A percentile compares a stretch with the other conserved stretches of the same genome.
phyloP scores from a whole-genome alignment of 2,329 filamentous ascomycete species.

The Ophiostoma populinum region DNA sequence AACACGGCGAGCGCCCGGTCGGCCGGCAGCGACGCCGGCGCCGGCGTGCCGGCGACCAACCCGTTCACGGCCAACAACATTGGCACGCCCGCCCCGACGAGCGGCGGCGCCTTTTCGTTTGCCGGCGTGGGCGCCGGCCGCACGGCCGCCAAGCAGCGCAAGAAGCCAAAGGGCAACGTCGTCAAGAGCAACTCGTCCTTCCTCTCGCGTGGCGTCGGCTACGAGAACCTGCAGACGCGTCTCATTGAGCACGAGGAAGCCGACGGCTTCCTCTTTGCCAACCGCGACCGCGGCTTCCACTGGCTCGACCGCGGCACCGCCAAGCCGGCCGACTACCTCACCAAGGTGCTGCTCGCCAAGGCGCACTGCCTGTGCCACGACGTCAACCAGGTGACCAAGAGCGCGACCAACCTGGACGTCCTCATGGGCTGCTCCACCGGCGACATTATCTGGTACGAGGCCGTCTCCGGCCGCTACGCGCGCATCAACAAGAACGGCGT shows the following conservation, averaged over 20 bases:
- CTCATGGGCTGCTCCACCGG: slow-evolving; percentile 93
- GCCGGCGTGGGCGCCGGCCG: slow-evolving; percentile 47
- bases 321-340: slow-evolving; percentile 68
- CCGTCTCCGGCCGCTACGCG: slow-evolving; percentile 87
- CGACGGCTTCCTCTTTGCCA: slow-evolving; percentile 80
- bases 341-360: slow-evolving; percentile 93
- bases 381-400: slow-evolving; percentile 71
- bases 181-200: slow-evolving; percentile 98
- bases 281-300: slow-evolving; percentile 88
- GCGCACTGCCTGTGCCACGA: slow-evolving; percentile 92
- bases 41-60: too few species aligned
- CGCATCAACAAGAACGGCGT: slow-evolving; percentile 92
- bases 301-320: slow-evolving; percentile 78
- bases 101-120: slow-evolving; percentile 60
- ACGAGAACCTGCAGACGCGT: slow-evolving; percentile 64
- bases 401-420: slow-evolving; percentile 64
- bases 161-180: slow-evolving; percentile 91
- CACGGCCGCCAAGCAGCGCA: slow-evolving; percentile 64
- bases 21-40: slow-evolving; percentile 8
- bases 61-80: slow-evolving; percentile 20
- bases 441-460: slow-evolving; percentile 97
- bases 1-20: slow-evolving; percentile 9
- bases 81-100: slow-evolving; percentile 11
- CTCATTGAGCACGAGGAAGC: slow-evolving; percentile 62
- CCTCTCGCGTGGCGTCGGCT: slow-evolving; percentile 86